A percentile compares a stretch with the other conserved stretches of the same genome.
phyloP scores from a whole-genome alignment of 805 yeast species.

The Myxozyma mucilagina region DNA sequence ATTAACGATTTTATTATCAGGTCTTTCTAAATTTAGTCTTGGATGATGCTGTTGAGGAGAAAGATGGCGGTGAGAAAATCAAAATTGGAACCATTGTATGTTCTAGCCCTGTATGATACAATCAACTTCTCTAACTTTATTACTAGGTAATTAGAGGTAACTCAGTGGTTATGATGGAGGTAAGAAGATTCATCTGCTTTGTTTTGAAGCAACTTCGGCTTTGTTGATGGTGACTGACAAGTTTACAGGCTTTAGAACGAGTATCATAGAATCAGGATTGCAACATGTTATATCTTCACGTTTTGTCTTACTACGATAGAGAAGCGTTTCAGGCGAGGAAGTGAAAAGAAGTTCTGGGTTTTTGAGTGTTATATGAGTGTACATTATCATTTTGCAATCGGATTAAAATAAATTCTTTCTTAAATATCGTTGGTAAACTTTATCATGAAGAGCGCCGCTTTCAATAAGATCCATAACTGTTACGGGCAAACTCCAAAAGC shows the following conservation, averaged over 20 bases:
- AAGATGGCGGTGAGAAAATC: slow-evolving; percentile 50
- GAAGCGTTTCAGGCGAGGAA: neutral
- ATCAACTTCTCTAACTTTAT: neutral
- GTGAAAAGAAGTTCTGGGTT: too few species aligned
- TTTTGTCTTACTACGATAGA: neutral
- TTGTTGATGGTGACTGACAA: neutral
- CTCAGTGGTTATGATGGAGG: slow-evolving; percentile 72
- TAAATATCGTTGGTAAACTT: too few species aligned
- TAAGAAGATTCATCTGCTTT: neutral
- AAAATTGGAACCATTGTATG: slow-evolving; percentile 64
- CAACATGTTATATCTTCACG: neutral
- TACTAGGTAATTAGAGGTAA: slow-evolving; percentile 65
- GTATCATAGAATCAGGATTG: slow-evolving; percentile 3
- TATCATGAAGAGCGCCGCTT: too few species aligned
- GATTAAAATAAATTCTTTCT: too few species aligned
- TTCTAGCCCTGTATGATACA: neutral
- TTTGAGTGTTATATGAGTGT: too few species aligned
- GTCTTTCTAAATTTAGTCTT: slow-evolving; percentile 70
- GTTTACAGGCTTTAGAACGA: slow-evolving; percentile 17
- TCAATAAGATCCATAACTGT: too few species aligned
- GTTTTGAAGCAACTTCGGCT: neutral
- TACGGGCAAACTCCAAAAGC: too few species aligned
- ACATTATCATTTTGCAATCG: too few species aligned
- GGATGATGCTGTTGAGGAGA: slow-evolving; percentile 68
- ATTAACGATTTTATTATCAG: slow-evolving; percentile 34